These are phyloP conservation scores for Chrysoporthe puriensis DNA, from an alignment of 2,329 filamentous ascomycete genomes.

Conservation along the genomic window DNA sequence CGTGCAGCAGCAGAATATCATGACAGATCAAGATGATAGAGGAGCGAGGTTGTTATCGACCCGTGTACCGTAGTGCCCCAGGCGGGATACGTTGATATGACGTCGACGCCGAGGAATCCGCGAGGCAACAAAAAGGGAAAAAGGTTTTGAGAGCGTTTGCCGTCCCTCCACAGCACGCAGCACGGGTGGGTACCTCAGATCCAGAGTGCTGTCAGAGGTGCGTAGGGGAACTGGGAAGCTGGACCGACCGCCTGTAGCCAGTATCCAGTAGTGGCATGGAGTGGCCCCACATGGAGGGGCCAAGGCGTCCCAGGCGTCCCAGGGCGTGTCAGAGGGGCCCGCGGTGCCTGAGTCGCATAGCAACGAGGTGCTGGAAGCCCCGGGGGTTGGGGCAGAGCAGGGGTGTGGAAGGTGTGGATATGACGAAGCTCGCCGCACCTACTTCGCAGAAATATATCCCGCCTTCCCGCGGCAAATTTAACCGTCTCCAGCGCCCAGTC, in stretches of 20 bases:
- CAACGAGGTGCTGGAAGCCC: neutral
- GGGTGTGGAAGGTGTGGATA: neutral
- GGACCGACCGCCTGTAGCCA: no score
- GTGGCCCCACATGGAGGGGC: neutral
- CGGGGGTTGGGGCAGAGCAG: neutral
- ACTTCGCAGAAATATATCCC: slow-evolving; percentile 11
- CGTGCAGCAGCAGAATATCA: no score
- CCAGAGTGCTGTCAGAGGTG: neutral
- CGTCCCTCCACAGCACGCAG: neutral
- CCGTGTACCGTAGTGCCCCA: neutral
- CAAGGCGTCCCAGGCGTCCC: neutral
- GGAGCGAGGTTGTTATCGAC: neutral
- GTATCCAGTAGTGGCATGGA: no score
- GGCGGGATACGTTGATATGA: neutral
- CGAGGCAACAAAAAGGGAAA: neutral
- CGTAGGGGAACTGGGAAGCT: no score
- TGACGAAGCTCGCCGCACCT: neutral
- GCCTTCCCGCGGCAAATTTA: slow-evolving; percentile 8
- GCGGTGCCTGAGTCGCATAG: slow-evolving; percentile 1
- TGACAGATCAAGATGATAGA: neutral
- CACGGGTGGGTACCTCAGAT: neutral
- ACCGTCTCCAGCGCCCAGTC: neutral
- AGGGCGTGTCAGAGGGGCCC: neutral
- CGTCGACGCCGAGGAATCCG: slow-evolving; percentile 2
- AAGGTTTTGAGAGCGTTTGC: slow-evolving; percentile 4